phyloP scores from a whole-genome alignment of 495 filamentous ascomycete species.

The Sordaria brevicollis region DNA sequence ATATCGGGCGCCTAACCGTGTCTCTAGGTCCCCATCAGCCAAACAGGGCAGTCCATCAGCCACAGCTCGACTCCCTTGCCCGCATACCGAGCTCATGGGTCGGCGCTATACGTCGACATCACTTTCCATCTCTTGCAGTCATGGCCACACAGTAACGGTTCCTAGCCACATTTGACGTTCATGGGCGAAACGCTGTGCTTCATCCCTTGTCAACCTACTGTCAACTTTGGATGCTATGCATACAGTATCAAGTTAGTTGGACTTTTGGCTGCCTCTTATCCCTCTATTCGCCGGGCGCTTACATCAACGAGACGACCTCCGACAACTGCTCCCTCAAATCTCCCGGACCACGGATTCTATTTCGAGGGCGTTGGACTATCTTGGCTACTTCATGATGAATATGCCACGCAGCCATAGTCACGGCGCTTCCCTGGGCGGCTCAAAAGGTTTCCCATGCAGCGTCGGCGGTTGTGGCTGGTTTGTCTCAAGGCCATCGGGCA shows the following conservation, averaged over 20 bases:
- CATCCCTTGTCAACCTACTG: background rate
- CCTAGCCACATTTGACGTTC: background rate
- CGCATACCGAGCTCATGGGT: background rate
- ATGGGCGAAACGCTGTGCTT: background rate
- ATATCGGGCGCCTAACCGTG: background rate
- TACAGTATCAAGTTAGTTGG: background rate
- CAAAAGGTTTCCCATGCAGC: background rate
- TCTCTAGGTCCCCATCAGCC: background rate
- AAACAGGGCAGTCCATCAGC: background rate
- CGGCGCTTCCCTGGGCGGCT: background rate
- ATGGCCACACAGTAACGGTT: background rate
- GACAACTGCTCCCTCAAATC: background rate
- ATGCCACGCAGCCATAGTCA: slow-evolving; percentile 2
- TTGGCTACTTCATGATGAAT: background rate
- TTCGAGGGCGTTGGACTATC: background rate
- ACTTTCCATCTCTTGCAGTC: background rate
- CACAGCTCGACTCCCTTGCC: background rate
- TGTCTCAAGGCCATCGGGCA: slow-evolving; percentile 2
- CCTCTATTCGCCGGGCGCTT: background rate
- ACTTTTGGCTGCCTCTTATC: background rate
- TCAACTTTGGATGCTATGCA: background rate
- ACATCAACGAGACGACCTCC: background rate
- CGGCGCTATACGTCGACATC: background rate
- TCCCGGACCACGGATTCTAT: background rate
- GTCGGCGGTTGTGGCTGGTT: slow-evolving; percentile 9